Evolutionary conservation across 1,284 basidiomycete genomes (phyloP).

Genomic region (Ustilago xerochloae): DNA sequence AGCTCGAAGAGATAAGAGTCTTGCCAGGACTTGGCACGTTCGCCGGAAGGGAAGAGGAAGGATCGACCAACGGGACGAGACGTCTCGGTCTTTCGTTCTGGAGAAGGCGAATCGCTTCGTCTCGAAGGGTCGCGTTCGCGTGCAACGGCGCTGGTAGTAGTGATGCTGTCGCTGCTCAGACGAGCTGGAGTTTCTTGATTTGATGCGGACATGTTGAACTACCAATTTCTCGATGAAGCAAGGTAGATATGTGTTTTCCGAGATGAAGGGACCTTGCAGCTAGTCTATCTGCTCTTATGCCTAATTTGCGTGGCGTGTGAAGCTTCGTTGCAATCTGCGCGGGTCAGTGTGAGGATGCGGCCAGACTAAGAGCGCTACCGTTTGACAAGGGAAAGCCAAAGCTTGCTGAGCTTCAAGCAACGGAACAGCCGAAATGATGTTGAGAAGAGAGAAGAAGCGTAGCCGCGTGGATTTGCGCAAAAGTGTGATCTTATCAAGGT

Average conservation of each 20-base stretch:
- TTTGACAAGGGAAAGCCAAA: not conserved
- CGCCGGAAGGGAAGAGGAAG: conserved; percentile 51
- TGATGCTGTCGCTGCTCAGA: conserved; percentile 40
- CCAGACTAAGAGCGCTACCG: too few relatives aligned
- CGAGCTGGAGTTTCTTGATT: conserved; percentile 23
- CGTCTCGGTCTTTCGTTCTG: conserved; percentile 22
- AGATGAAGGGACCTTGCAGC: too few relatives aligned
- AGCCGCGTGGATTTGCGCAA: not conserved
- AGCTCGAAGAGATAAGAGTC: conserved; percentile 50
- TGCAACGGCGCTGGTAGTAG: conserved; percentile 16
- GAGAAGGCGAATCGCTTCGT: conserved; percentile 32
- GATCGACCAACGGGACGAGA: conserved; percentile 30
- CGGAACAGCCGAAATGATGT: not conserved
- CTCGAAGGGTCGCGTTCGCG: conserved; percentile 6
- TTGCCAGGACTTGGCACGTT: conserved; percentile 47
- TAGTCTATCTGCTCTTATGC: too few relatives aligned
- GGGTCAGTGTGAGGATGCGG: too few relatives aligned
- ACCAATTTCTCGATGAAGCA: not conserved
- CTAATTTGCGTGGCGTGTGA: too few relatives aligned
- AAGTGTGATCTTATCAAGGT: not conserved
- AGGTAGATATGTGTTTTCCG: not conserved
- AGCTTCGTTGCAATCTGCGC: too few relatives aligned
- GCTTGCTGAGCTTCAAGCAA: not conserved
- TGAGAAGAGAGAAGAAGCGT: not conserved
- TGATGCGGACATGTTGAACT: conserved; percentile 20